A percentile compares a stretch with the other conserved stretches of the same genome.
Conservation (phyloP, 352 stramenopile species). For the Phytopythium kandeliae region DNA sequence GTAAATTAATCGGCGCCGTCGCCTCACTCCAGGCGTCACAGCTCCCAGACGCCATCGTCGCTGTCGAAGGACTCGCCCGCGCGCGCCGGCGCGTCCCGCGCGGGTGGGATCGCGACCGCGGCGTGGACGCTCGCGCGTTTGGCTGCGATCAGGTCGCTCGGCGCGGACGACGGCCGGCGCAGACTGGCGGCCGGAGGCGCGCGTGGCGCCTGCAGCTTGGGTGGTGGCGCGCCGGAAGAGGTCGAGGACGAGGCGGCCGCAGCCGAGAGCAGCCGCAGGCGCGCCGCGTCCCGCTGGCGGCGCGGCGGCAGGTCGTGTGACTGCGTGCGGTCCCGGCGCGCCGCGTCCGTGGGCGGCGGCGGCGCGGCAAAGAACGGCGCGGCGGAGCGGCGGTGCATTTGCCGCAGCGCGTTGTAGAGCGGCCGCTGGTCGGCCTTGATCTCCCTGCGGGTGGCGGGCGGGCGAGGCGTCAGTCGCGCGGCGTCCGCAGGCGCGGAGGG, state of each 20-base stretch:
- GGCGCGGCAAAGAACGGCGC: neutral
- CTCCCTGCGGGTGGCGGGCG: constrained; percentile 1
- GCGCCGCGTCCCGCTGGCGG: neutral
- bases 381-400: constrained; percentile 27
- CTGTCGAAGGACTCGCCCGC: constrained; percentile 1
- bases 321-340: neutral
- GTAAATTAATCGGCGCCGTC: too few species aligned
- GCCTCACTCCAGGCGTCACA: too few species aligned
- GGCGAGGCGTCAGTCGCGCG: too few species aligned
- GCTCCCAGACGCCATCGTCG: neutral
- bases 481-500: too few species aligned
- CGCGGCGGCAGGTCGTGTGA: constrained; percentile 6
- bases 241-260: neutral
- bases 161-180: neutral
- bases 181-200: neutral
- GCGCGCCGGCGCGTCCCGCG: neutral
- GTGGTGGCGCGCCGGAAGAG: too few species aligned
- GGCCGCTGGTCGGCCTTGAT: constrained; percentile 17
- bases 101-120: neutral
- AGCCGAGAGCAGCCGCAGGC: neutral
- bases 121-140: neutral
- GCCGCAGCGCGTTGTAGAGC: constrained; percentile 32
- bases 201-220: constrained; percentile 4
- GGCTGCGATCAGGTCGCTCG: neutral
- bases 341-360: neutral